These are phyloP conservation scores for Claviceps sp. DNA, from an alignment of 2,329 filamentous ascomycete species.

Conservation along the genomic window DNA sequence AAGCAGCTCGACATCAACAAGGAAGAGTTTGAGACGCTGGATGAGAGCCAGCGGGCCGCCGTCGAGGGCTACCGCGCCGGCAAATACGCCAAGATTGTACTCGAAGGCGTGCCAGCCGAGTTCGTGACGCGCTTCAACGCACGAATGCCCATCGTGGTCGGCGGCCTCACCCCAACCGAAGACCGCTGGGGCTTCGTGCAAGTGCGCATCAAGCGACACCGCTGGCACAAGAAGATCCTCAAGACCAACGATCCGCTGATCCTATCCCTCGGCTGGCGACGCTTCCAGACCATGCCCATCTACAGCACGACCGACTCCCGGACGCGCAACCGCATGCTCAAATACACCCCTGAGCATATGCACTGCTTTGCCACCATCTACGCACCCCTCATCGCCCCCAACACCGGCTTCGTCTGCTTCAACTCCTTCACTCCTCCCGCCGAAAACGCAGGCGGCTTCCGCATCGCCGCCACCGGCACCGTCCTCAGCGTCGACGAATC, in stretches of 20 bases:
- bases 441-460: constrained; percentile 61
- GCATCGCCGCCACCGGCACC: constrained; percentile 86
- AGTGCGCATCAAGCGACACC: constrained; percentile 88
- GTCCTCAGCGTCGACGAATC: constrained; percentile 90
- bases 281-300: constrained; percentile 84
- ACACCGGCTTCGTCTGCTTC: constrained; percentile 89
- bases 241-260: constrained; percentile 97
- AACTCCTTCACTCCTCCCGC: constrained; percentile 67
- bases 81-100: constrained; percentile 81
- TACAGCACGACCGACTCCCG: constrained; percentile 93
- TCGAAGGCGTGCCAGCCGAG: constrained; percentile 81
- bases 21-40: constrained; percentile 77
- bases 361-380: constrained; percentile 96
- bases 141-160: constrained; percentile 71
- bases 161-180: constrained; percentile 85
- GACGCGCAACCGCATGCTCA: constrained; percentile 91
- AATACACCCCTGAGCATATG: constrained; percentile 99
- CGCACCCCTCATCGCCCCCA: constrained; percentile 85
- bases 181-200: constrained; percentile 94
- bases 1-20: constrained; percentile 97
- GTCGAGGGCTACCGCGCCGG: constrained; percentile 88
- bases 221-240: constrained; percentile 98
- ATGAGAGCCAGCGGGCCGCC: constrained; percentile 66
- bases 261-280: constrained; percentile 89
- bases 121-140: constrained; percentile 76